Evolutionary conservation across 2,329 filamentous ascomycete genomes (phyloP), one percentile per base, ranked within the genome.

Genomic region (Lachnellula subtilissima): DNA sequence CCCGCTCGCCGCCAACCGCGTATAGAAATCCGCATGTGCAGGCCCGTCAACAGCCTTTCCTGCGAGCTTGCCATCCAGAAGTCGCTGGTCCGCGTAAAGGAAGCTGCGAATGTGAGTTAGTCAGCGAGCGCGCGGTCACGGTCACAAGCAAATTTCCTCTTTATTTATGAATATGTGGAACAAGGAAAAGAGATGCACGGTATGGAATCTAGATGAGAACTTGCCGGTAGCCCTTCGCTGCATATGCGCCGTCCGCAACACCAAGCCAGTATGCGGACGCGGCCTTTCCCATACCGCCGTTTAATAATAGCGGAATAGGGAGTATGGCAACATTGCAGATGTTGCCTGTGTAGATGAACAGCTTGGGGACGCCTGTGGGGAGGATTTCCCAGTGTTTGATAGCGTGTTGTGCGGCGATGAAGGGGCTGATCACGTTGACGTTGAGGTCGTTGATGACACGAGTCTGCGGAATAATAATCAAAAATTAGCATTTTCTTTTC

Each of bases 331-430:
- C 23, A 22, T 53, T 53, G 17, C 22, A 17, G 15, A 28, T 48
- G 42, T 52, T 52, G 19, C 50, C 51, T 17, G 43, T 53, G 42
- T 53, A 53, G 40, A 53, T 53, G 17, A 53, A 53, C 9, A 48
- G 14, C 32, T 53, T 53, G 11, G 11, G 11, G 46, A 11, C 4
- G 11, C 6, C 46, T 17, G 8, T 48, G 2, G 46, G 19, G 0
- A 48, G 46, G 2, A 6, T 3, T 17, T 5, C 46, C 23, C 46
- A 48, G 17, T 17, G 8, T 25, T 25, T 32, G 23, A 48, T 32
- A 48, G 46, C 46, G 11, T 48, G 17, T 32, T 48, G 46, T 25
- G 46, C 46, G 12, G 46, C 46, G 12, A 32, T 17, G 23, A 11
- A 48, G 19, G 17, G 19, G 17, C 3, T 14, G 4, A 39, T 39